phyloP scores from a whole-genome alignment of 2,329 filamentous ascomycete species.

The Arthrobotrys megalospora region DNA sequence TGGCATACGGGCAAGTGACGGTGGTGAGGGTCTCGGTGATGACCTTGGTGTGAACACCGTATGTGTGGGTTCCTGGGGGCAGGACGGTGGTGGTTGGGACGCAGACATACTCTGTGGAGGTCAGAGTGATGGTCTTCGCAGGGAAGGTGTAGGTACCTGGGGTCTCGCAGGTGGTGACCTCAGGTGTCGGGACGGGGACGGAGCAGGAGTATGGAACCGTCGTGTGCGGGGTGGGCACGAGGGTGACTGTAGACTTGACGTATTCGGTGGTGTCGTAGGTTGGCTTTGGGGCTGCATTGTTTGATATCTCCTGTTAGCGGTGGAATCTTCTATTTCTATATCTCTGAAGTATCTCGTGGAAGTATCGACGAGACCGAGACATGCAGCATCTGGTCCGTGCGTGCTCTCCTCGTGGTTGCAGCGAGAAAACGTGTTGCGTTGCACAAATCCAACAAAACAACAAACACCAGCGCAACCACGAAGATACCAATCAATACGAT shows the following conservation, averaged over 20 bases:
- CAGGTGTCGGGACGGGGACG: slow-evolving; percentile 69
- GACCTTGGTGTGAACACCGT: slow-evolving; percentile 80
- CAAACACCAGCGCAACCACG: neutral
- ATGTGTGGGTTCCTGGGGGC: slow-evolving; percentile 77
- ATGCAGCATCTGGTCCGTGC: neutral
- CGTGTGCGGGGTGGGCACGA: slow-evolving; percentile 52
- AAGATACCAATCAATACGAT: neutral
- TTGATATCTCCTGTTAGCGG: slow-evolving; percentile 9
- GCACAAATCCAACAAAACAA: slow-evolving; percentile 30
- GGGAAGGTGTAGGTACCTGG: slow-evolving; percentile 83
- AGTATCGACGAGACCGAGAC: neutral
- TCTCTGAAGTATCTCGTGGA: neutral
- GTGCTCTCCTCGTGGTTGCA: neutral
- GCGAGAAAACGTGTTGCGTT: slow-evolving; percentile 13
- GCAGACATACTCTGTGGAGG: slow-evolving; percentile 77
- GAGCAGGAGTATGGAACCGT: slow-evolving; percentile 62
- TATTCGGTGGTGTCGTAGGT: slow-evolving; percentile 58
- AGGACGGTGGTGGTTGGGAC: slow-evolving; percentile 76
- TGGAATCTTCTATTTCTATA: neutral
- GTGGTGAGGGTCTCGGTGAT: slow-evolving; percentile 78
- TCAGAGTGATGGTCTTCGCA: slow-evolving; percentile 79
- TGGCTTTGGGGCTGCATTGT: slow-evolving; percentile 52
- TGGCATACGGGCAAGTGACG: slow-evolving; percentile 78
- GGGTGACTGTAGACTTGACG: slow-evolving; percentile 59
- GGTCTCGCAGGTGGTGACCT: slow-evolving; percentile 73